Evolutionary conservation across 305 asterid species (phyloP).

Genomic region (Rubia peregrina): DNA sequence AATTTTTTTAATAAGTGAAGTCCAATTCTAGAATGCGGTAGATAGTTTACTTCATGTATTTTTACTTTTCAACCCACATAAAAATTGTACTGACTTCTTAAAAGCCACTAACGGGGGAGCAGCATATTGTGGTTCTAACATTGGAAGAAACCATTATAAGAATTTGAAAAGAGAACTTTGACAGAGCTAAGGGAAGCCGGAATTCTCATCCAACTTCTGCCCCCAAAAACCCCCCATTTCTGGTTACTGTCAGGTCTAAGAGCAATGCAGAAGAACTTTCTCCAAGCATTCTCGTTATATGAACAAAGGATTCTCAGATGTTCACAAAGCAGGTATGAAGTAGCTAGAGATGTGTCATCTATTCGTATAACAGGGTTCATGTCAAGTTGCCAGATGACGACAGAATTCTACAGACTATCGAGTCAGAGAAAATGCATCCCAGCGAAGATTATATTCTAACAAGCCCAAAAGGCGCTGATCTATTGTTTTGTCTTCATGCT

Average conservation of each 20-base stretch:
- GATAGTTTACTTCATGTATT: too few species aligned
- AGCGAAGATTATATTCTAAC: background rate
- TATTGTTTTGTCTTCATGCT: constrained; percentile 6
- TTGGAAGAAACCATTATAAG: too few species aligned
- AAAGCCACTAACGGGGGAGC: too few species aligned
- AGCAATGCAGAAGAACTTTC: constrained; percentile 3
- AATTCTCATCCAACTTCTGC: background rate
- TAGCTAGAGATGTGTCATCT: constrained; percentile 1
- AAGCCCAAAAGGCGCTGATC: background rate
- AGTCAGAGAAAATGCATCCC: background rate
- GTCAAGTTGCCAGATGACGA: background rate
- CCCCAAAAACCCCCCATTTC: background rate
- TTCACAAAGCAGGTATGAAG: background rate
- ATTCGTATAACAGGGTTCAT: background rate
- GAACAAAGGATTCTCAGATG: constrained; percentile 5
- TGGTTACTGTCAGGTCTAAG: background rate
- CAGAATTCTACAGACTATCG: background rate
- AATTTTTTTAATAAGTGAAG: too few species aligned
- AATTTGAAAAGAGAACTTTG: background rate
- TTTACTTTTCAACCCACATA: too few species aligned
- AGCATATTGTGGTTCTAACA: too few species aligned
- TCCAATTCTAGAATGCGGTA: too few species aligned
- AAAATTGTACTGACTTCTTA: too few species aligned
- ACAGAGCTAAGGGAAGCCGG: too few species aligned
- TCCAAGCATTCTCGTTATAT: constrained; percentile 3